Base-by-base conservation (phyloP, 305 asterid genomes). In the Fraxinus baroniana region DNA sequence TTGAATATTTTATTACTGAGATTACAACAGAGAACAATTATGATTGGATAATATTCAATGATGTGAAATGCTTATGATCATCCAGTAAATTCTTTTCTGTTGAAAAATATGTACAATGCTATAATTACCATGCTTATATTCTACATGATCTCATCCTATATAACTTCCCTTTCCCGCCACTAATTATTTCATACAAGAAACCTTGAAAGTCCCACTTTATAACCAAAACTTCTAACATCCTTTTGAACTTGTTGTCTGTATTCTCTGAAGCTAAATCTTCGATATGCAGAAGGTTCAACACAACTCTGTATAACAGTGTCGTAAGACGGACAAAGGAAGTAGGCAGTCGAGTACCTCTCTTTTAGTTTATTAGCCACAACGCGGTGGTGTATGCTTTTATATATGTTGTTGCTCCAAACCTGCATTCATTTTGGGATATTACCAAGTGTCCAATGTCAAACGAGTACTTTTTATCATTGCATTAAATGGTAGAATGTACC, bases 331-430 rank as follows among this genome's bases (percentile, higher is more conserved):
- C 97, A 93, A 1, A 88, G 77, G 89, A 93, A 93, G 85, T 84
- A 91, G 3, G 95, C 97, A 0, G 89, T 84, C 5, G 97, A 93
- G 81, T 88, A 91, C 77, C 95, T 91, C 83, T 93, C 95, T 41
- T 64, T 83, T 3, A 1, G 5, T 7, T 86, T 81, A 74, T 91
- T 91, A 1, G 90, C 84, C 85, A 91, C 89, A 3, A 93, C 97
- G 3, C 95, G 87, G 81, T 93, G 97, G 28, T 89, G 88, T 9
- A 93, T 91, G 73, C 97, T 93, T 64, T 72, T 90, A 72, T 93
- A 91, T 6, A 80, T 66, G 17, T 86, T 81, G 76, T 93, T 90
- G 86, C 97, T 93, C 95, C 93, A 93, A 12, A 93, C 97, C 97
- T 92, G 89, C 86, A 80, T 60, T 70, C 41, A 70, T 12, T 70